These are phyloP conservation scores for Syzygium aqueum DNA, from an alignment of 345 rosid species.

Conservation along the genomic window DNA sequence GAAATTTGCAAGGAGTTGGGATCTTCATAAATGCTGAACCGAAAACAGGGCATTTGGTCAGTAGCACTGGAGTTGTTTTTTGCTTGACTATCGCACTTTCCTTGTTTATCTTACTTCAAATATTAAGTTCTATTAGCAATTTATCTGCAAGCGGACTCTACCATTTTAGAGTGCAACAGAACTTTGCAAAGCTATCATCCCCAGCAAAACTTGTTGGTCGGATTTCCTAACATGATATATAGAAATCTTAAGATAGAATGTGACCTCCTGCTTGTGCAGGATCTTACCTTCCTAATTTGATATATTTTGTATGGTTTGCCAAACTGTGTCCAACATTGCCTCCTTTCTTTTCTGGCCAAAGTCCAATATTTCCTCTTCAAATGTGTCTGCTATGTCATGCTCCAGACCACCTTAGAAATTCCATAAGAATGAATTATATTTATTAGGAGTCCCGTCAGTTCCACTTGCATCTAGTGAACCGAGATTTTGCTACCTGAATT, in stretches of 20 bases:
- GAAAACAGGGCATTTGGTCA: constrained; percentile 72
- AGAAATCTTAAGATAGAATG: neutral
- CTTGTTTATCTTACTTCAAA: neutral
- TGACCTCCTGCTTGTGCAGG: neutral
- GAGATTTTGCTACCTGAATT: neutral
- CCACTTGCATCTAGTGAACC: neutral
- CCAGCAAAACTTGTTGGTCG: neutral
- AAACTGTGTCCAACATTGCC: neutral
- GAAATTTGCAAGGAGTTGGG: constrained; percentile 91
- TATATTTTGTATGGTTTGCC: neutral
- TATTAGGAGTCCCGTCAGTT: neutral
- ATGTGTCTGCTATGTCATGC: neutral
- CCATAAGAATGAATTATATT: neutral
- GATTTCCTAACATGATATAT: neutral
- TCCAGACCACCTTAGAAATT: neutral
- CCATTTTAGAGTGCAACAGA: neutral
- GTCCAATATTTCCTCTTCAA: neutral
- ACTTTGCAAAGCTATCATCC: neutral
- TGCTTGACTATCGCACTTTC: neutral
- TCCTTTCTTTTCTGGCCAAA: neutral
- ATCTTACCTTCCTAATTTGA: neutral
- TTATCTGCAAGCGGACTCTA: neutral
- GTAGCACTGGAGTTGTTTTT: neutral
- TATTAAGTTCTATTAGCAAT: neutral
- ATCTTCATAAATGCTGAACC: constrained; percentile 70